These are phyloP conservation scores for Paramecium sonneborni DNA, from an alignment of 73 alveolate genomes.

Conservation along the genomic window DNA sequence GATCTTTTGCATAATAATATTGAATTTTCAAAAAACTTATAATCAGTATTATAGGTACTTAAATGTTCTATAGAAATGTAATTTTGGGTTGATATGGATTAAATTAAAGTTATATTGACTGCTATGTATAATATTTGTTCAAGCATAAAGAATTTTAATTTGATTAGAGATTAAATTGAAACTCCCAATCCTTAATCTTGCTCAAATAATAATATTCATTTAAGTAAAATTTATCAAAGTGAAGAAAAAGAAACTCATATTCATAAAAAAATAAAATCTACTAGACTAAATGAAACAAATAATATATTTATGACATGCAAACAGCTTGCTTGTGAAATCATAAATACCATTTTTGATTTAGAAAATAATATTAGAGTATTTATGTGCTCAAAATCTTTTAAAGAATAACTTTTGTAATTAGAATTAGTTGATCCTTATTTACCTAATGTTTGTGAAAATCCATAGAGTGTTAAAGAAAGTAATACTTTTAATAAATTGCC, in stretches of 20 bases:
- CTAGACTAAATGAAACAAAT: background rate
- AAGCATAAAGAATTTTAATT: background rate
- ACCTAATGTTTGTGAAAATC: background rate
- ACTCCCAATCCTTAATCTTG: background rate
- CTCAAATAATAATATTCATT: background rate
- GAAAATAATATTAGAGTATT: constrained; percentile 13
- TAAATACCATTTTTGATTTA: background rate
- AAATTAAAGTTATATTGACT: background rate
- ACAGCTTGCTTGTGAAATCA: background rate
- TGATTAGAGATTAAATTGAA: background rate
- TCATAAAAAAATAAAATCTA: background rate
- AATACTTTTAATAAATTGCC: background rate
- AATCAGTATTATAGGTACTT: background rate
- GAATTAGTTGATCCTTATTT: background rate
- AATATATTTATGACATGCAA: background rate
- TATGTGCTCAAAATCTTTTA: background rate
- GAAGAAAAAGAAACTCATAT: background rate
- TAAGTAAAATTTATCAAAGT: background rate
- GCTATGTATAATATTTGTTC: background rate
- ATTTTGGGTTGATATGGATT: background rate
- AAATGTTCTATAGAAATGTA: background rate
- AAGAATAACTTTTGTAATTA: background rate
- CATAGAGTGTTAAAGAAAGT: background rate
- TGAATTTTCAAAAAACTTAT: background rate
- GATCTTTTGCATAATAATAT: background rate